Evolutionary conservation across 306 rosid genomes (phyloP).

Genomic region (Quercus mongolica): DNA sequence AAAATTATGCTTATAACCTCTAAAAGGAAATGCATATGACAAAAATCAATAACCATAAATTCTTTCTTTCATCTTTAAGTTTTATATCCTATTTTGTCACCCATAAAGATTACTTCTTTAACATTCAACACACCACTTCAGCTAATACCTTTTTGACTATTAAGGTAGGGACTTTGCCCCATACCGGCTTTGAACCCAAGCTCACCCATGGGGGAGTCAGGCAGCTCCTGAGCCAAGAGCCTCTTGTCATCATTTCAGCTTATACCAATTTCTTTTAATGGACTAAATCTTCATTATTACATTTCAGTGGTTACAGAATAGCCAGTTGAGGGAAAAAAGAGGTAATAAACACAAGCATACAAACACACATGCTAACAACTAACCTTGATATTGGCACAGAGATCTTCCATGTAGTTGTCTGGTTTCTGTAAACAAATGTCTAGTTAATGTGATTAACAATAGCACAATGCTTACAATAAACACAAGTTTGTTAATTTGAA

Average conservation of each 20-base stretch:
- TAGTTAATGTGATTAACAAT: constrained; percentile 15
- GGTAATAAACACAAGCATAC: not conserved
- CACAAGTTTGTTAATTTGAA: not conserved
- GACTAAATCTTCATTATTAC: not conserved
- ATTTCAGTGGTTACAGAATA: not conserved
- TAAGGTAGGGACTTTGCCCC: too few species aligned
- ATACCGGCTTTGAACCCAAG: too few species aligned
- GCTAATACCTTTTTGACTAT: not conserved
- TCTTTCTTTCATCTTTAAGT: not conserved
- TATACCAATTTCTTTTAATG: not conserved
- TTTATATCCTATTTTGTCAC: not conserved
- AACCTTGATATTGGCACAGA: constrained; percentile 75
- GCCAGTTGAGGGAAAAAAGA: not conserved
- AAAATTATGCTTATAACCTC: not conserved
- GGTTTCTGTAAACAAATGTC: constrained; percentile 44
- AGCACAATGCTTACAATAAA: not conserved
- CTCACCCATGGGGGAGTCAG: too few species aligned
- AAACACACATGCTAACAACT: constrained; percentile 8
- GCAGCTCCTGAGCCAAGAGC: too few species aligned
- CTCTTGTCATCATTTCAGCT: too few species aligned
- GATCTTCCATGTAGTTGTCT: constrained; percentile 54
- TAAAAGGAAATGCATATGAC: not conserved
- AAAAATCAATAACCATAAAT: not conserved
- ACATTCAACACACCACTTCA: not conserved
- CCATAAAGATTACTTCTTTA: not conserved